Base-by-base conservation (phyloP, 768 basidiomycete genomes). In the Hirschioporus abietinus region DNA sequence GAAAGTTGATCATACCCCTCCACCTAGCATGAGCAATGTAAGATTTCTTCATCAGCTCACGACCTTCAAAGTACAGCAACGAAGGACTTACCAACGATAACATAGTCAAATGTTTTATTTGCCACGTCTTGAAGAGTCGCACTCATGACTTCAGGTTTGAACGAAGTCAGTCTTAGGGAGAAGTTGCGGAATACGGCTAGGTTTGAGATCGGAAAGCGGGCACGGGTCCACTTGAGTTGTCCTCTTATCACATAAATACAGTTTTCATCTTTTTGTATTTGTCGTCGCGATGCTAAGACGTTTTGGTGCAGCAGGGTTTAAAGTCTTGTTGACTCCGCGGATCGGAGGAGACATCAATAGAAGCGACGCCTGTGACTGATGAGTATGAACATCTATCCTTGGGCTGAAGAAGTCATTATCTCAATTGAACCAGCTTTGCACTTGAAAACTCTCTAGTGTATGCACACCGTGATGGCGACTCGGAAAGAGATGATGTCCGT, bases 51-150 rank as follows among this genome's bases (percentile, higher is more conserved):
- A 3, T 52, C 12, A 52, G 42, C 20, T 52, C 4, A 5, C 4
- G 30, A 52, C 2, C 42, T 20, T 15, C 42, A 52, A 15, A 1
- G 4, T 15, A 12, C 42, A 52, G 12, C 12, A 1, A 5, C 15
- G 12, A 20, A 52, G 20, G 42, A 30, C 65, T 17, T 25, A 67
- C 71, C 68, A 9, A 70, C 42, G 26, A 68, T 42, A 60, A 72
- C 66, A 61, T 72, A 72, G 62, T 72, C 69, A 30, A 72, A 72
- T 24, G 64, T 57, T 23, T 66, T 30, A 42, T 65, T 30, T 3
- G 62, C 65, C 24, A 70, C 67, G 58, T 65, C 68, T 57, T 67
- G 59, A 30, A 71, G 42, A 23, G 63, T 65, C 64, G 60, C 66
- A n/a, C 64, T 64, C 70, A 70, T 69, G 66, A 59, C 23, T 18